A percentile compares a stretch with the other conserved stretches of the same genome.
phyloP scores from a whole-genome alignment of 1,284 basidiomycete genomes.

The Malassezia caprae region DNA sequence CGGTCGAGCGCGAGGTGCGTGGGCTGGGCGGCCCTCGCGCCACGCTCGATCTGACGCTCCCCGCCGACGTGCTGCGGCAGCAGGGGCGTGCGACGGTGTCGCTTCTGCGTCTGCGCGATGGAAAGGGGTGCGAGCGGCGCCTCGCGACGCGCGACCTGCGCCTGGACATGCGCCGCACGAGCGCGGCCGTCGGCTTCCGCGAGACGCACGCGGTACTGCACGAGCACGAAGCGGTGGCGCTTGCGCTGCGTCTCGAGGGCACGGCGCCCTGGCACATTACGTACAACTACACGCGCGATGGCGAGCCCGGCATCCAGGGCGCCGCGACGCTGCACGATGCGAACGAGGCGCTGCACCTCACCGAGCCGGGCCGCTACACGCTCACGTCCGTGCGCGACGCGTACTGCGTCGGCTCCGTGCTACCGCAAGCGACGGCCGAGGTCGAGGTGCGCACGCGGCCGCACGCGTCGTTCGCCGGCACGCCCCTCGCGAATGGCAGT shows the following conservation, averaged over 20 bases:
- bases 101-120: constrained; percentile 73
- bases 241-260: constrained; percentile 46
- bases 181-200: constrained; percentile 77
- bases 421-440: constrained; percentile 57
- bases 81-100: constrained; percentile 73
- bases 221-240: constrained; percentile 60
- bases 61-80: constrained; percentile 54
- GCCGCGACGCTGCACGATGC: constrained; percentile 55
- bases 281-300: constrained; percentile 54
- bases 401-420: constrained; percentile 68
- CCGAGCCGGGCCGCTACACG: constrained; percentile 64
- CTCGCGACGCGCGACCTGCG: constrained; percentile 67
- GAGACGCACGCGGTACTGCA: constrained; percentile 56
- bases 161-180: constrained; percentile 76
- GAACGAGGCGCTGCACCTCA: constrained; percentile 64
- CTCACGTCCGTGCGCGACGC: constrained; percentile 66
- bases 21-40: constrained; percentile 37
- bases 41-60: constrained; percentile 46
- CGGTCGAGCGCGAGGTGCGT: constrained; percentile 24
- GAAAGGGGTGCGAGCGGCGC: constrained; percentile 71
- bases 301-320: constrained; percentile 25
- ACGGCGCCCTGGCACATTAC: constrained; percentile 56
- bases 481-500: constrained; percentile 22
- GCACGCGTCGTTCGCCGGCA: constrained; percentile 36
- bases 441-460: constrained; percentile 71